A percentile compares a stretch with the other conserved stretches of the same genome.
These are phyloP conservation scores for Tephrocybe sp. DNA, from an alignment of 768 basidiomycete species.

Conservation along the genomic window DNA sequence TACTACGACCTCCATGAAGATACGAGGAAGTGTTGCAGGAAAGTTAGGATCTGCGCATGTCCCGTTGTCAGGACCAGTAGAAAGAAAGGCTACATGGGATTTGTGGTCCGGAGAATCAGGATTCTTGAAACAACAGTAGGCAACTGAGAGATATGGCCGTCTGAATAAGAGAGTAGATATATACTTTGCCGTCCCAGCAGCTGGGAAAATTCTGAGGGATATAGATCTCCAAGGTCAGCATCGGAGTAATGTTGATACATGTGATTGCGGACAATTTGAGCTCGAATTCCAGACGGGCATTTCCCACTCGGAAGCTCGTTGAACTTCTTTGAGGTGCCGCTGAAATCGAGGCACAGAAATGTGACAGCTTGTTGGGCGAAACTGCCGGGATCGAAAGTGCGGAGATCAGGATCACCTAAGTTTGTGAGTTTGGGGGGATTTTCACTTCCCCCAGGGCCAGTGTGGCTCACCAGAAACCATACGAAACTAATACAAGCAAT, in stretches of 20 bases:
- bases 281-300: slow-evolving; percentile 37
- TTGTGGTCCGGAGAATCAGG: slow-evolving; percentile 38
- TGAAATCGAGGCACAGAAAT: slow-evolving; percentile 41
- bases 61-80: slow-evolving; percentile 40
- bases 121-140: slow-evolving; percentile 32
- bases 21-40: slow-evolving; percentile 39
- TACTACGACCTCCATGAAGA: slow-evolving; percentile 38
- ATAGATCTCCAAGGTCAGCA: too few relatives aligned
- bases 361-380: slow-evolving; percentile 38
- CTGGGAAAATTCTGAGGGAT: slow-evolving; percentile 26
- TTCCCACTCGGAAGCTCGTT: slow-evolving; percentile 29
- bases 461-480: slow-evolving; percentile 36
- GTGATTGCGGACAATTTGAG: slow-evolving; percentile 30
- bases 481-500: slow-evolving; percentile 34
- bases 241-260: too few relatives aligned
- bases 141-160: too few relatives aligned
- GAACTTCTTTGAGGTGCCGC: slow-evolving; percentile 27
- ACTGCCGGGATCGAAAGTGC: slow-evolving; percentile 30
- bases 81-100: slow-evolving; percentile 39
- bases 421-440: neutral
- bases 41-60: slow-evolving; percentile 35
- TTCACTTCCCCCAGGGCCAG: too few relatives aligned
- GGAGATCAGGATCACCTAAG: slow-evolving; percentile 31
- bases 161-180: slow-evolving; percentile 6
- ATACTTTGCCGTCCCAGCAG: slow-evolving; percentile 37